Evolutionary conservation across 805 yeast genomes (phyloP), one percentile per base, ranked within the genome.

Genomic region (Candida arabinofermentans): DNA sequence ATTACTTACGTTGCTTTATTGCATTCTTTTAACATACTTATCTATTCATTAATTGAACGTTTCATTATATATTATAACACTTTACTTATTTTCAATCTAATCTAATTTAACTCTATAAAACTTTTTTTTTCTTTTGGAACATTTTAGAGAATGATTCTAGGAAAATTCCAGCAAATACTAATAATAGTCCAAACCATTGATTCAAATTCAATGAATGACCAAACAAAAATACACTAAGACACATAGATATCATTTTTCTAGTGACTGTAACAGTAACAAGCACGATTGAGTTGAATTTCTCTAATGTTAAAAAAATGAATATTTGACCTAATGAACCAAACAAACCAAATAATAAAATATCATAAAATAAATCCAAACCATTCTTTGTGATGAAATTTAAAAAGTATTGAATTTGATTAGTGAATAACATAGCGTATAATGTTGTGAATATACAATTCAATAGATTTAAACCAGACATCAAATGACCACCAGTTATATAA

Each of bases 221-320:
- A 64, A 88, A 91, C 48, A 91, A 66, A 3, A 87, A 61, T 38
- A 93, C 96, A 55, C 96, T 85, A 40, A 91, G 64, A 26, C 89
- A 72, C 98, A 93, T 91, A 30, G 97, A 88, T 37, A 89, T 69
- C 96, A 93, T 91, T 58, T 93, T 93, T 53, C 99, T 75, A 1
- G 99, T 91, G 8, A 93, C 97, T 0, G 98, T 93, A 14, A 95
- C 91, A 31, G 96, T 91, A 23, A 91, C 89, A 41, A 93, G 69
- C 0, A 86, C 76, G 45, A 93, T 67, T 2, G 96, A 87, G 37
- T 91, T 96, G 58, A 86, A 93, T 43, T 77, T 73, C 52, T 87
- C 93, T 35, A 93, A 66, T 2, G 96, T 88, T 40, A 80, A 64
- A 58, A 90, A 93, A 33, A 93, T 87, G 65, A 95, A 93, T n/a